These are phyloP conservation scores for Mortierella alpina DNA, from an alignment of 192 early-diverging fungal species.

Conservation along the genomic window DNA sequence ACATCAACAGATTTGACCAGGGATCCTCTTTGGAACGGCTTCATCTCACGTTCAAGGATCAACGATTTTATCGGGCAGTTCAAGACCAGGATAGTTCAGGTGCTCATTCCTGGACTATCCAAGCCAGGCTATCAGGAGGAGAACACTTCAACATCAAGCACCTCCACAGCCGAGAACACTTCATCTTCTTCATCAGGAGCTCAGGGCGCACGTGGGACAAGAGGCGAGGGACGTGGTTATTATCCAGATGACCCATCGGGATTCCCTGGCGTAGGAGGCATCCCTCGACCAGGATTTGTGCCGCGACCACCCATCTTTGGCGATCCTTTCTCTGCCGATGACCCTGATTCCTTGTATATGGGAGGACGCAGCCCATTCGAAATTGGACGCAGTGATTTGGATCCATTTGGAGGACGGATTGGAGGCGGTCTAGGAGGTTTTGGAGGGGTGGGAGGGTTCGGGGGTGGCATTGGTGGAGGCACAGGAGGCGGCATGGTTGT, in stretches of 20 bases:
- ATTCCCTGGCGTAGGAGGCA: conserved; percentile 41
- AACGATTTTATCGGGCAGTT: conserved; percentile 70
- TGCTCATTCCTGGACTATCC: conserved; percentile 72
- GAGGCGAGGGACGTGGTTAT: conserved; percentile 14
- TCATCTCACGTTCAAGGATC: conserved; percentile 66
- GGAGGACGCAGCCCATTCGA: conserved; percentile 61
- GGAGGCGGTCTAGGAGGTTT: conserved; percentile 49
- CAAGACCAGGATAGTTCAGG: conserved; percentile 73
- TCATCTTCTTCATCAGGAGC: background rate
- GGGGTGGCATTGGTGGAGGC: conserved; percentile 51
- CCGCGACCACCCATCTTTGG: conserved; percentile 61
- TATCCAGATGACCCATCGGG: conserved; percentile 51
- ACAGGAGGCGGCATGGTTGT: conserved; percentile 86
- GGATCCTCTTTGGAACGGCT: conserved; percentile 65
- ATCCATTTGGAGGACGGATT: conserved; percentile 63
- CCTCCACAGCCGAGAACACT: background rate
- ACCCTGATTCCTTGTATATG: conserved; percentile 24
- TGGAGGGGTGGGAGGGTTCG: conserved; percentile 33
- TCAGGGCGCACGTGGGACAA: background rate
- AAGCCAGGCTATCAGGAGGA: conserved; percentile 79
- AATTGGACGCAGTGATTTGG: conserved; percentile 81
- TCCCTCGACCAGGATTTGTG: conserved; percentile 35
- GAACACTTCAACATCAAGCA: conserved; percentile 1
- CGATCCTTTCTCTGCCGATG: conserved; percentile 59
- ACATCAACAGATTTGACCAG: conserved; percentile 14